Evolutionary conservation across 192 early-diverging fungal genomes (phyloP), one percentile per base, ranked within the genome.

Genomic region (Entomortierella beljakovae): DNA sequence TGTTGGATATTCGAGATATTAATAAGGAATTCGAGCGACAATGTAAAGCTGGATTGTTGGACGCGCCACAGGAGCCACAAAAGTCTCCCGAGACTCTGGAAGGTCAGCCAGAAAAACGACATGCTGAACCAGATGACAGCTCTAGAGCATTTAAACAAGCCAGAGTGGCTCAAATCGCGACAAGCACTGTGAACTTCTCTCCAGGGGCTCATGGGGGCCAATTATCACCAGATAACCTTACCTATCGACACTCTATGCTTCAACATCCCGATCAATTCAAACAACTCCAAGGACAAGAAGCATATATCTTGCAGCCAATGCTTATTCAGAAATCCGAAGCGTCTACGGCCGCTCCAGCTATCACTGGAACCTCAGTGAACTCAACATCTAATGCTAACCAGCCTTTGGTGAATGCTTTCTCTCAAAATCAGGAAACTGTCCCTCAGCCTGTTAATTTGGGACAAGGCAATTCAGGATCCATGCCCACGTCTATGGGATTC

Each of bases 21-120:
- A 79, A 79, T 16, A 53, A 58, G 22, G 75, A 79, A 28, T 79
- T 79, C 55, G 75, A 79, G 32, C 75, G 75, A 5, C 75, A 79
- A 22, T 64, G 67, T 49, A 79, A 79, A 40, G 60, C 62, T 0
- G 70, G 64, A 51, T 23, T 65, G 18, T 9, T 67, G 48, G 37
- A 56, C 2, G 61, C 59, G 23, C 43, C 49, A 10, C 66, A 76
- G 9, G 58, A 56, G 29, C 28, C 15, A 55, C 25, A 25, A 20
- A 37, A 70, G 15, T 29, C 43, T 11, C 15, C 54, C 3, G 61
- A 57, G 9, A 4, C 53, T 25, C 52, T 23, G 18, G 18, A n/a
- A n/a, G n/a, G n/a, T n/a, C n/a, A 32, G 10, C 18, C 38, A 10
- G 73, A 77, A 43, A 77, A 77, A 48, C 73, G 73, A 10, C 46